Percentiles rank a stretch among this genome's conserved stretches.
These are phyloP conservation scores for Cicer bijugum DNA, from an alignment of 306 rosid genomes.

Conservation along the genomic window DNA sequence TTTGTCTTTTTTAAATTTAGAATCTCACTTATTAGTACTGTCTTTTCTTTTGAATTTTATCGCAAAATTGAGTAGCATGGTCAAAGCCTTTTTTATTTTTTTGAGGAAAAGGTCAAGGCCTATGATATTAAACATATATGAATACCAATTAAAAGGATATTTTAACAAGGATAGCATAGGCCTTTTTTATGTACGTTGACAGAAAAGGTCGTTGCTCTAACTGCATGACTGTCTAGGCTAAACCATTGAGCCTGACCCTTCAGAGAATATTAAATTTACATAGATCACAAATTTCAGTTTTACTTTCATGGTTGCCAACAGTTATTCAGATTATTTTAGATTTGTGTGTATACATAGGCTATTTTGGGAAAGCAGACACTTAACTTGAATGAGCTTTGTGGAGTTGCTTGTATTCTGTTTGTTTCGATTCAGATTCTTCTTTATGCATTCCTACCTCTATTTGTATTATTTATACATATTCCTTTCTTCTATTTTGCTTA, in stretches of 20 bases:
- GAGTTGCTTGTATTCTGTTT: slow-evolving; percentile 13
- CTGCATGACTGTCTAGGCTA: not conserved
- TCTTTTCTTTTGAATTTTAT: slow-evolving; percentile 6
- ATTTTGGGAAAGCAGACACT: slow-evolving; percentile 22
- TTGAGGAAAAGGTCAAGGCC: too few relatives aligned
- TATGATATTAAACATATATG: not conserved
- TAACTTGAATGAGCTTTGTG: slow-evolving; percentile 8
- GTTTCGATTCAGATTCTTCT: slow-evolving; percentile 34
- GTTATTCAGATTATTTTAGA: not conserved
- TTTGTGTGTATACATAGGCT: not conserved
- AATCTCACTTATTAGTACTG: not conserved
- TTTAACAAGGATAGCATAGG: too few relatives aligned
- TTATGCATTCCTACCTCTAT: slow-evolving; percentile 28
- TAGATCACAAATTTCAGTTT: not conserved
- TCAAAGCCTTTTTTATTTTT: not conserved
- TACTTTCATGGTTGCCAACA: not conserved
- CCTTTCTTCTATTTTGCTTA: slow-evolving; percentile 45
- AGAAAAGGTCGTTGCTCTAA: not conserved
- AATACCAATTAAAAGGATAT: too few relatives aligned
- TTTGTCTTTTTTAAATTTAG: slow-evolving; percentile 23
- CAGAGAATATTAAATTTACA: not conserved
- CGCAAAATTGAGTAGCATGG: not conserved
- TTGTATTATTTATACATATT: slow-evolving; percentile 7
- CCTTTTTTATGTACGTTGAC: not conserved
- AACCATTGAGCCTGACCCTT: not conserved